Percentiles rank a stretch among this genome's conserved stretches.
These are phyloP conservation scores for Fusarium clavum DNA, from an alignment of 2,329 filamentous ascomycete species.

Conservation along the genomic window DNA sequence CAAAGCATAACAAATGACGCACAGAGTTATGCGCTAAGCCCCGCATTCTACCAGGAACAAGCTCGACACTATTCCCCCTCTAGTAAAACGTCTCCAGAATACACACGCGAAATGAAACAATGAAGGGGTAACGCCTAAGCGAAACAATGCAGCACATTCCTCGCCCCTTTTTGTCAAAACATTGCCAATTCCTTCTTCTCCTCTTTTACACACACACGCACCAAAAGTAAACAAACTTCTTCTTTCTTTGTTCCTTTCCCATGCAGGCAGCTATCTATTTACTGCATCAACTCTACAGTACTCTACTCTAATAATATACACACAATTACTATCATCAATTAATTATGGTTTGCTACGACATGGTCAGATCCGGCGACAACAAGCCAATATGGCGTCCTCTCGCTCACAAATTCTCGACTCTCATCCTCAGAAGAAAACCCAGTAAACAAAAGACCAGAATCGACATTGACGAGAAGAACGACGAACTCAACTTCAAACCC, in stretches of 20 bases:
- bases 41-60: conserved; percentile 3
- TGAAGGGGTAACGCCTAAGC: conserved; percentile 29
- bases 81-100: neutral
- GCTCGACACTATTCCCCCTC: neutral
- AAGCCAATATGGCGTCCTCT: conserved; percentile 26
- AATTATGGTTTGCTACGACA: conserved; percentile 15
- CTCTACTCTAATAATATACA: neutral
- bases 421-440: conserved; percentile 8
- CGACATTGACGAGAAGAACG: neutral
- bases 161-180: conserved; percentile 32
- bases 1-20: conserved; percentile 12
- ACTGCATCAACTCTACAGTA: neutral
- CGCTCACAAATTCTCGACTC: conserved; percentile 20
- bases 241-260: neutral
- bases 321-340: neutral
- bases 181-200: neutral
- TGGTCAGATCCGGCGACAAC: conserved; percentile 22
- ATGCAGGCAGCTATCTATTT: neutral
- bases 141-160: conserved; percentile 31
- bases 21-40: conserved; percentile 11
- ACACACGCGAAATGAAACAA: conserved; percentile 24
- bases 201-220: neutral
- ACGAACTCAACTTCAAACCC: neutral
- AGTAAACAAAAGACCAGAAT: conserved; percentile 18
- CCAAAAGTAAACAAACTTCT: conserved; percentile 14